These are phyloP conservation scores for Aspergillus novofumigatus DNA, from an alignment of 2,329 filamentous ascomycete species.

Conservation along the genomic window DNA sequence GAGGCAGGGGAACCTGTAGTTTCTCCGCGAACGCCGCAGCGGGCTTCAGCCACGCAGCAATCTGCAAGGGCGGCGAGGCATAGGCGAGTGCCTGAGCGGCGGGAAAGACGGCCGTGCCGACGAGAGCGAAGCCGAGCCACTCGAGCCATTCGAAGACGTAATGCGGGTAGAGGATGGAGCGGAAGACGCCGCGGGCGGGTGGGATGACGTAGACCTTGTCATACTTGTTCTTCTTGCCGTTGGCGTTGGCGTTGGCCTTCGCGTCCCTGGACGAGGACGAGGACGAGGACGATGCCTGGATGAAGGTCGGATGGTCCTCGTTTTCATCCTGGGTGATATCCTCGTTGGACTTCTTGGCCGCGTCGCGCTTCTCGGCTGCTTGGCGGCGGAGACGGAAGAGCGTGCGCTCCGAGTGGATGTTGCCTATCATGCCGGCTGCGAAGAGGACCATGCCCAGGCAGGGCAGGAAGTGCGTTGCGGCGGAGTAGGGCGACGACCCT, in stretches of 20 bases:
- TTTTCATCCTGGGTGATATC: constrained; percentile 18
- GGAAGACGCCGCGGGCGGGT: constrained; percentile 76
- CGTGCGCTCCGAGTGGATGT: constrained; percentile 86
- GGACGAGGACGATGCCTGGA: neutral
- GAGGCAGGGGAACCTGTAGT: constrained; percentile 48
- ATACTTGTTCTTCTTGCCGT: constrained; percentile 48
- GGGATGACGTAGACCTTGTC: constrained; percentile 83
- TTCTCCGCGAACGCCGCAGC: constrained; percentile 24
- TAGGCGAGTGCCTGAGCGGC: neutral
- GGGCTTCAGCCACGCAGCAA: constrained; percentile 36
- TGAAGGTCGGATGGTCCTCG: neutral
- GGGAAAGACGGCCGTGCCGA: constrained; percentile 36
- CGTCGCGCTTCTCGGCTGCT: constrained; percentile 46
- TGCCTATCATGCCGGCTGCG: constrained; percentile 68
- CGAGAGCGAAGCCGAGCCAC: constrained; percentile 83
- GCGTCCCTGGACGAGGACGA: neutral
- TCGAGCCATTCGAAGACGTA: constrained; percentile 97
- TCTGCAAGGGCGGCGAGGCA: constrained; percentile 19
- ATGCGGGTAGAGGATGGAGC: constrained; percentile 80
- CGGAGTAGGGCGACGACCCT: constrained; percentile 10
- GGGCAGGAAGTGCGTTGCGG: constrained; percentile 34
- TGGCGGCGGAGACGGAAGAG: constrained; percentile 78
- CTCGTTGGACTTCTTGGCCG: constrained; percentile 48
- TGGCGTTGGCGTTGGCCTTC: neutral
- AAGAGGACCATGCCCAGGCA: constrained; percentile 69